These are phyloP conservation scores for Hyaloscypha bicolor DNA, from an alignment of 495 filamentous ascomycete genomes.

Conservation along the genomic window DNA sequence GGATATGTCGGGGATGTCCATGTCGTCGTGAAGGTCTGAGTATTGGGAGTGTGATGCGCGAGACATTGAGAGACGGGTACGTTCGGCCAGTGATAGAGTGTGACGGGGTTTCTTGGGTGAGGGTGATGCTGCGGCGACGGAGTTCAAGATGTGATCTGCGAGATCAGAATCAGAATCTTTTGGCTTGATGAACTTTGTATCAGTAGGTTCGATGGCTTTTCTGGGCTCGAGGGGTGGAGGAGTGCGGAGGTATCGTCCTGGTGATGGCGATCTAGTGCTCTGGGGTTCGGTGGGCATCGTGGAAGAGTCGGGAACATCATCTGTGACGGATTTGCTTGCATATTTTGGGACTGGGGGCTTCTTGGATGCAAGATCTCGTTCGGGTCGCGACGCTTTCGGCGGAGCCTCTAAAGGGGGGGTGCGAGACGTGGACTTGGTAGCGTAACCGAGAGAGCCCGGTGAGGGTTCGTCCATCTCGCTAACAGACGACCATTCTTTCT, in stretches of 20 bases:
- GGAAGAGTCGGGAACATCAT: neutral
- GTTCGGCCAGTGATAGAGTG: constrained; percentile 55
- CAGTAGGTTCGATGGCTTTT: neutral
- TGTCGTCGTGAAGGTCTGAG: constrained; percentile 38
- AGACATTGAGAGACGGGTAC: constrained; percentile 52
- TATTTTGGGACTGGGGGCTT: neutral
- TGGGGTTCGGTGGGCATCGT: neutral
- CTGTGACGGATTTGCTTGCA: neutral
- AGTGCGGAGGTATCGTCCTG: neutral
- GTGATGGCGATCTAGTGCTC: constrained; percentile 2
- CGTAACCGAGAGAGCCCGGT: constrained; percentile 14
- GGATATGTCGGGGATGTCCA: constrained; percentile 31
- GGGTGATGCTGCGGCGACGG: constrained; percentile 49
- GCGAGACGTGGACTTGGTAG: constrained; percentile 22
- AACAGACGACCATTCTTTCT: constrained; percentile 29
- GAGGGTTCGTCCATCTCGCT: constrained; percentile 24
- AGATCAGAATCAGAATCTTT: constrained; percentile 44
- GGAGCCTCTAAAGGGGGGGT: constrained; percentile 22
- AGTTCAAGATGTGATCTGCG: constrained; percentile 58
- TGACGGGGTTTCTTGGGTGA: constrained; percentile 56
- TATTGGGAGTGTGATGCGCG: constrained; percentile 37
- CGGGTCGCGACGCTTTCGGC: neutral
- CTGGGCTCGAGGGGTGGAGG: constrained; percentile 5
- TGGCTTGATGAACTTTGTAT: neutral
- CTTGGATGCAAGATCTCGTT: neutral